phyloP scores from a whole-genome alignment of 2,329 filamentous ascomycete species.

The Alternaria metachromatica region DNA sequence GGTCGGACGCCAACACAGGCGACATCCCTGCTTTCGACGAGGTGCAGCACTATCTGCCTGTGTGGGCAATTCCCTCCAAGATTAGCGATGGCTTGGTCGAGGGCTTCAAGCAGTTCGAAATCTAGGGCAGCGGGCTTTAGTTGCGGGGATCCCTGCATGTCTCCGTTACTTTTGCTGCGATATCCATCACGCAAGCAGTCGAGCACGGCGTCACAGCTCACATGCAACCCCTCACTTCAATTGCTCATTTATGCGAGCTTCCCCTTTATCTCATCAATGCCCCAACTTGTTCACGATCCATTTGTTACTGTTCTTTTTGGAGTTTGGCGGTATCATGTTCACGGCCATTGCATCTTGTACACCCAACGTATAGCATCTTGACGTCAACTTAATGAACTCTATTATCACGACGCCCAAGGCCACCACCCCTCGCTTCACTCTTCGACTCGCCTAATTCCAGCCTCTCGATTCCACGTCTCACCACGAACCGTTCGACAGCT shows the following conservation, averaged over 20 bases:
- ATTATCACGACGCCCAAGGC: slow-evolving; percentile 18
- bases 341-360: slow-evolving; percentile 10
- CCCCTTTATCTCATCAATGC: slow-evolving; percentile 13
- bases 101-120: slow-evolving; percentile 71
- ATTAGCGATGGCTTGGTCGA: slow-evolving; percentile 79
- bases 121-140: slow-evolving; percentile 28
- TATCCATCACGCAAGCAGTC: slow-evolving; percentile 41
- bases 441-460: neutral
- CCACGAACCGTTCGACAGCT: slow-evolving; percentile 1
- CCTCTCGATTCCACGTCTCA: slow-evolving; percentile 7
- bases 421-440: neutral
- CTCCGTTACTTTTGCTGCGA: slow-evolving; percentile 40
- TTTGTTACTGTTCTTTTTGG: slow-evolving; percentile 1
- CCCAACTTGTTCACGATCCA: neutral
- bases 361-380: slow-evolving; percentile 17
- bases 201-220: slow-evolving; percentile 36
- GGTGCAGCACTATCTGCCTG: slow-evolving; percentile 74
- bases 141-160: slow-evolving; percentile 32
- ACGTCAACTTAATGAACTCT: slow-evolving; percentile 33
- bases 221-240: slow-evolving; percentile 32
- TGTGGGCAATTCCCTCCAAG: slow-evolving; percentile 82
- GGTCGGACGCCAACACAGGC: slow-evolving; percentile 83
- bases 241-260: slow-evolving; percentile 18
- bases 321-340: slow-evolving; percentile 10
- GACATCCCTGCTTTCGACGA: slow-evolving; percentile 86